Base-by-base conservation (phyloP, 1,284 basidiomycete genomes). In the Laetiporus sulphureus region DNA sequence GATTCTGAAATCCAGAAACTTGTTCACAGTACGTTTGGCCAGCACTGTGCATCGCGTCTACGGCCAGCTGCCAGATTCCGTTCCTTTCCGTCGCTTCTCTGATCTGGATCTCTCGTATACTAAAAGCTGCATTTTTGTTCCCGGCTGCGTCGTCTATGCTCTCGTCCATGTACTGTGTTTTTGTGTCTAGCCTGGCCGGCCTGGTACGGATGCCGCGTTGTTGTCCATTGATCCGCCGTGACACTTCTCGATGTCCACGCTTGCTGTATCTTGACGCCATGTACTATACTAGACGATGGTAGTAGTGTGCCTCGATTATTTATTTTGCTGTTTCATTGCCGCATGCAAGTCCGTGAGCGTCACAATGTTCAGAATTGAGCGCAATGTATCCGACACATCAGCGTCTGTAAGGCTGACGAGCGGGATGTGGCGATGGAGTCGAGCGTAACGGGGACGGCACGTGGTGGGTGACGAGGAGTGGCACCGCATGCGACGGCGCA, bases 221-320 rank as follows among this genome's bases (percentile, higher is more conserved):
- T n/a, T 35, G n/a, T n/a, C n/a, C n/a, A n/a, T n/a, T n/a, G n/a
- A n/a, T n/a, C n/a, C 41, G 15, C 33, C 22, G 37, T 47, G 46
- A 45, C 42, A 46, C 47, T 45, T 49, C 45, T 48, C 48, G 29
- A 42, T 33, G 36, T 42, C 22, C 37, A 31, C 38, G 27, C 47
- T 43, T 42, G 49, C 45, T 56, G 54, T 56, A 56, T 46, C 51
- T 48, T 44, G 53, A 52, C 45, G 52, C 54, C 52, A 52, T 53
- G 48, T 56, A 52, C 54, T 54, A 52, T 56, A 54, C 49, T 53
- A 52, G 54, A 54, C 52, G 54, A 51, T 50, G 52, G 49, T 48
- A 45, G n/a, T n/a, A n/a, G n/a, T n/a, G n/a, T n/a, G n/a, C n/a
- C n/a, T n/a, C n/a, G n/a, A n/a, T n/a, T n/a, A n/a, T n/a, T n/a